Percentiles rank a stretch among this genome's conserved stretches.
phyloP scores from a whole-genome alignment of 176 grass and related monocot species.

The Cenchrus americanus region DNA sequence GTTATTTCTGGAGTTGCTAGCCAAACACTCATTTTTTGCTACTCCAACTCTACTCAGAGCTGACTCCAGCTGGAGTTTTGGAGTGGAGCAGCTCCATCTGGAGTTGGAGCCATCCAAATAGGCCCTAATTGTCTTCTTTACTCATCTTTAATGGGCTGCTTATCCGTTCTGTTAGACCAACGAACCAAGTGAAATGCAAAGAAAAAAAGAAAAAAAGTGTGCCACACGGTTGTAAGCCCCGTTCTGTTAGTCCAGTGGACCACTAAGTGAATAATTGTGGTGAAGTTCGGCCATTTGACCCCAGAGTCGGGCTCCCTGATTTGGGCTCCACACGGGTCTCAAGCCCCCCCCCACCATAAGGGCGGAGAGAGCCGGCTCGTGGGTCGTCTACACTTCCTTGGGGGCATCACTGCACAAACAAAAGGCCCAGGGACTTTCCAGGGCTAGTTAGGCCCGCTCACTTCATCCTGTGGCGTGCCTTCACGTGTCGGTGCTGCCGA shows the following conservation, averaged over 20 bases:
- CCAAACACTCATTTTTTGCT: no score
- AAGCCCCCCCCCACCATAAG: slow-evolving; percentile 27
- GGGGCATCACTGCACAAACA: slow-evolving; percentile 46
- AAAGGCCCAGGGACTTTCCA: slow-evolving; percentile 45
- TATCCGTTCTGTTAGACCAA: no score
- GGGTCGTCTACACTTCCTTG: slow-evolving; percentile 45
- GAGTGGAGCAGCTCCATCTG: no score
- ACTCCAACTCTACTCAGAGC: no score
- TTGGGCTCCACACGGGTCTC: slow-evolving; percentile 55
- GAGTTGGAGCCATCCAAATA: no score
- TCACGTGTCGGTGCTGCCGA: accelerated
- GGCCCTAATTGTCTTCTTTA: no score
- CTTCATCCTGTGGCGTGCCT: slow-evolving; percentile 26
- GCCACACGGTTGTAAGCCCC: slow-evolving; percentile 39
- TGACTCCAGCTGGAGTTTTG: no score
- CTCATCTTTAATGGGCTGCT: no score
- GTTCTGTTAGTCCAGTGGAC: slow-evolving; percentile 41
- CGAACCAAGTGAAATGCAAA: no score
- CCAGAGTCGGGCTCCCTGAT: slow-evolving; percentile 28
- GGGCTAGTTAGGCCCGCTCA: slow-evolving; percentile 42
- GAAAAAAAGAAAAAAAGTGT: slow-evolving; percentile 2
- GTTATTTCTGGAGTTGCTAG: no score
- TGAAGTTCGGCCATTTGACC: slow-evolving; percentile 12
- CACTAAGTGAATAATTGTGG: slow-evolving; percentile 68
- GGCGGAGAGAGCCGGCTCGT: slow-evolving; percentile 24